phyloP scores from a whole-genome alignment of 306 rosid genomes.

The Sechiopsis laciniata region DNA sequence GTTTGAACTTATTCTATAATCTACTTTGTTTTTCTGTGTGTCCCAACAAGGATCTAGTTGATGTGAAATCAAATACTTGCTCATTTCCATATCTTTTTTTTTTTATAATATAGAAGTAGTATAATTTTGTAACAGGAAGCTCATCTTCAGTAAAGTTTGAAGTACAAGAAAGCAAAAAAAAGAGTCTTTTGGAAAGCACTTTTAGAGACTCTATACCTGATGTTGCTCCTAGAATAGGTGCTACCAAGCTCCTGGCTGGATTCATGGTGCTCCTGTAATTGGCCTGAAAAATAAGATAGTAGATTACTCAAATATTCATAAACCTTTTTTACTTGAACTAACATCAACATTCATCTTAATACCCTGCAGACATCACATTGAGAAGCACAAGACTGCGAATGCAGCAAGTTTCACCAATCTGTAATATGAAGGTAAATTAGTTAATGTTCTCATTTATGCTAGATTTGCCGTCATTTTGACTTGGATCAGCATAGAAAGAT shows the following conservation, averaged over 20 bases:
- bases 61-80: not conserved
- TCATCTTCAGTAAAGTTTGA: not conserved
- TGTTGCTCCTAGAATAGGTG: slow-evolving; percentile 50
- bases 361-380: slow-evolving; percentile 66
- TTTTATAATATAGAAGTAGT: not conserved
- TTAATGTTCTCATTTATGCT: no score
- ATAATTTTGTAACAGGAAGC: not conserved
- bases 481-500: not conserved
- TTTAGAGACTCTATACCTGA: slow-evolving; percentile 59
- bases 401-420: slow-evolving; percentile 90
- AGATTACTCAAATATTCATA: not conserved
- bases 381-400: slow-evolving; percentile 62
- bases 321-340: not conserved
- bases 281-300: slow-evolving; percentile 33
- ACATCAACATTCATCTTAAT: not conserved
- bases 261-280: slow-evolving; percentile 83
- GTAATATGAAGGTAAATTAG: not conserved
- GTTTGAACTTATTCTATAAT: not conserved
- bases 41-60: not conserved
- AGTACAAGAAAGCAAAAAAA: not conserved
- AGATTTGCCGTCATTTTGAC: not conserved
- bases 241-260: slow-evolving; percentile 72
- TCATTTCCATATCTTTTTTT: slow-evolving; percentile 1
- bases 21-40: no score
- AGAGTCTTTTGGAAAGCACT: slow-evolving; percentile 32